These are phyloP conservation scores for Suaeda aralocaspica DNA, from an alignment of 148 eudicot genomes.

Conservation along the genomic window DNA sequence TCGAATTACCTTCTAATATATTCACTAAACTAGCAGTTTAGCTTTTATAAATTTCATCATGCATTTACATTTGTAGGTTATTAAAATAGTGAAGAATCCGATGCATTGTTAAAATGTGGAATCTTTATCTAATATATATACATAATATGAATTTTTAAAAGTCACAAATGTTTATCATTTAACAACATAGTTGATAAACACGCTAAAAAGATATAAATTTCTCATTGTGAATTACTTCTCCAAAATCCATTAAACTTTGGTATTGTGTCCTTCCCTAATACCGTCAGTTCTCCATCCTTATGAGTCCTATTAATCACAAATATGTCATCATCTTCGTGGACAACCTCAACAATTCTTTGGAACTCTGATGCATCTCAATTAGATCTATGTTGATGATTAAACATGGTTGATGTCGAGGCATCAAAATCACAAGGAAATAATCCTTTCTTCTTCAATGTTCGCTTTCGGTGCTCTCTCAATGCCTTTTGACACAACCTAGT, in stretches of 20 bases:
- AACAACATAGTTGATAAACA: too few species aligned
- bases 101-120: too few species aligned
- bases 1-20: too few species aligned
- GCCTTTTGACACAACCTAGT: constrained; percentile 16
- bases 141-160: too few species aligned
- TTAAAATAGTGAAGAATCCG: too few species aligned
- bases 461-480: background rate
- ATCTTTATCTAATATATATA: too few species aligned
- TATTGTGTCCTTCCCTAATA: constrained; percentile 8
- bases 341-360: background rate
- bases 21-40: too few species aligned
- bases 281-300: background rate
- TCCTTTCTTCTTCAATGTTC: background rate
- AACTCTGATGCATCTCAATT: background rate
- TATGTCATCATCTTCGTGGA: background rate
- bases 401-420: background rate
- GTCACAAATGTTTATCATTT: too few species aligned
- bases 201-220: background rate
- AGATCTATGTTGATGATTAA: background rate
- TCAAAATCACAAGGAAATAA: background rate
- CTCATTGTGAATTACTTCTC: constrained; percentile 15
- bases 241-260: constrained; percentile 20
- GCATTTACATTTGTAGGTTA: too few species aligned
- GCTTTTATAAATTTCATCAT: too few species aligned
- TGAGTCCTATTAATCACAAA: background rate